Base-by-base conservation (phyloP, 148 eudicot species). In the Rheum nobile region DNA sequence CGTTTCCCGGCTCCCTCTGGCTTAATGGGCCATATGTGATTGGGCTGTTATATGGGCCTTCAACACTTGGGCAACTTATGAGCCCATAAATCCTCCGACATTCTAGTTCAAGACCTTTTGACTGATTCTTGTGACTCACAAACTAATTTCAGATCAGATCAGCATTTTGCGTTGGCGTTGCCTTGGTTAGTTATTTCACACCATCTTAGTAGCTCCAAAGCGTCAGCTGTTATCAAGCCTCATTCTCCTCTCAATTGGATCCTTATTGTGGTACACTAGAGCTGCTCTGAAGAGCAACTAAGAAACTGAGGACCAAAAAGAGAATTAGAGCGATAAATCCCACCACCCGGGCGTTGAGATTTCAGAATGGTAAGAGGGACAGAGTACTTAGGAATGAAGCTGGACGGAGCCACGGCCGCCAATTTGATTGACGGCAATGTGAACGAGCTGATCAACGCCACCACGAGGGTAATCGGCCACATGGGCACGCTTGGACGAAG, bases 391-490 rank as follows among this genome's bases (percentile, higher is more conserved):
- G 83, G 81, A 1, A 61, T 84, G 85, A 84, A 80, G 73, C 72
- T 78, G 0, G 90, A 89, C n/a, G 72, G 80, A 72, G 74, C 78
- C 38, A 71, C 68, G 2, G 42, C 81, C 2, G 71, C 83, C 7
- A 77, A 80, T 12, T 42, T 85, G 82, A 80, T 88, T 8, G 72
- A 85, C 41, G 65, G 91, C 0, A 94, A 89, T 38, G 73, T 86
- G n/a, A 75, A 79, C 29, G 91, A 91, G 54, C 85, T 93, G 14
- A 88, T 82, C 68, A 37, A 79, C 3, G 90, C 87, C 1, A 78
- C 86, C 29, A 76, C 72, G 74, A 79, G 81, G 17, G 79, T 89
- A 22, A 71, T 91, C 12, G 52, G 29, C 61, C 85, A 91, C 43
- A 87, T 87, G 59, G 52, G 76, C 59, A 83, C 65, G 79, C 82